A percentile compares a stretch with the other conserved stretches of the same genome.
These are phyloP conservation scores for Mychonastes homosphaera DNA, from an alignment of 139 green algal genomes.

Conservation along the genomic window DNA sequence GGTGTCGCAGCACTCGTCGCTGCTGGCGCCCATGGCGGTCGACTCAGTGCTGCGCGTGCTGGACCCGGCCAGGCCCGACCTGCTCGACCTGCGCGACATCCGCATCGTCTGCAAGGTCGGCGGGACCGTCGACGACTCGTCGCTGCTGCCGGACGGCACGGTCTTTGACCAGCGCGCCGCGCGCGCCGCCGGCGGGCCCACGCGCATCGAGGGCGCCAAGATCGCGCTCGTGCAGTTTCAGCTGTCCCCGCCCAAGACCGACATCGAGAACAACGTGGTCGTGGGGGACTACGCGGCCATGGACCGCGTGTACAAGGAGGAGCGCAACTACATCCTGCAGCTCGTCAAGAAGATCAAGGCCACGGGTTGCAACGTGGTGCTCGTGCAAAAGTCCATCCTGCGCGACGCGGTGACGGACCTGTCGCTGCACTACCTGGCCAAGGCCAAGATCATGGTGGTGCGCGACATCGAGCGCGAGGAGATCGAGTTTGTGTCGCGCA, in stretches of 20 bases:
- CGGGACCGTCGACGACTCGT: slow-evolving; percentile 92
- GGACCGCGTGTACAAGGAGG: slow-evolving; percentile 88
- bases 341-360: slow-evolving; percentile 98
- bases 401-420: slow-evolving; percentile 94
- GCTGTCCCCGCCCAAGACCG: slow-evolving; percentile 93
- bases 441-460: slow-evolving; percentile 99
- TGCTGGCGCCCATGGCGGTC: slow-evolving; percentile 95
- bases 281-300: slow-evolving; percentile 84
- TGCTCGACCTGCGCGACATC: slow-evolving; percentile 93
- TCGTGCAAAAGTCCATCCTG: slow-evolving; percentile 98
- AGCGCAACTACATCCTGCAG: slow-evolving; percentile 97
- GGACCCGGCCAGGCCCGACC: slow-evolving; percentile 60
- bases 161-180: slow-evolving; percentile 84
- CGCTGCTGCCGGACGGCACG: slow-evolving; percentile 88
- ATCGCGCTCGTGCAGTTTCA: slow-evolving; percentile 92
- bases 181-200: slow-evolving; percentile 82
- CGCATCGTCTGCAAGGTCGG: slow-evolving; percentile 84
- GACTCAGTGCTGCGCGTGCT: slow-evolving; percentile 80
- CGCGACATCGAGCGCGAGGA: slow-evolving; percentile 96
- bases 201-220: slow-evolving; percentile 85
- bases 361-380: slow-evolving; percentile 91
- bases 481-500: slow-evolving; percentile 98
- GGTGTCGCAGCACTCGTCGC: slow-evolving; percentile 84
- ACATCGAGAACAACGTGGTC: slow-evolving; percentile 97
- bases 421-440: slow-evolving; percentile 94